Evolutionary conservation across 2,329 filamentous ascomycete genomes (phyloP).

Genomic region (Incumbomyces delicatus): DNA sequence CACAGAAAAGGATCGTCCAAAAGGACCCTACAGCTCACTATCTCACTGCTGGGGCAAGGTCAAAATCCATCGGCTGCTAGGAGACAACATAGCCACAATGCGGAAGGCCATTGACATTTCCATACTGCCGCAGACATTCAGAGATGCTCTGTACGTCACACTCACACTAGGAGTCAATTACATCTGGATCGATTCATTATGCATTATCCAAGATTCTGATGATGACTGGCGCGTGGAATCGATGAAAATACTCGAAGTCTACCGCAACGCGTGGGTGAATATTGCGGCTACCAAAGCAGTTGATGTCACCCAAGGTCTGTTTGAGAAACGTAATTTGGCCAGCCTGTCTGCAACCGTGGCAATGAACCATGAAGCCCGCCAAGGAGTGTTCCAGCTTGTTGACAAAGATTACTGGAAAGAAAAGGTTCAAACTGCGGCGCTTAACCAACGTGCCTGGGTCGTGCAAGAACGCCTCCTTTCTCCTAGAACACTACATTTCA

Average conservation of each 20-base stretch:
- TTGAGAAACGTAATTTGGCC: too few species aligned
- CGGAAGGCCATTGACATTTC: slow-evolving; percentile 6
- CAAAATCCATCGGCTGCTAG: background rate
- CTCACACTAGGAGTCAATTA: slow-evolving; percentile 14
- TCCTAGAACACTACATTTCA: slow-evolving; percentile 12
- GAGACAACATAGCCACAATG: background rate
- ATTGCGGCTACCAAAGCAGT: background rate
- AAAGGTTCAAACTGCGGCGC: background rate
- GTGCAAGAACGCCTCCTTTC: slow-evolving; percentile 13
- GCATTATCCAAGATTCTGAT: slow-evolving; percentile 20
- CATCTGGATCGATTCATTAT: slow-evolving; percentile 24
- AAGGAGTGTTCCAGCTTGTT: too few species aligned
- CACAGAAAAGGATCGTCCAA: too few species aligned
- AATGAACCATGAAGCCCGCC: too few species aligned
- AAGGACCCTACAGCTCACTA: too few species aligned
- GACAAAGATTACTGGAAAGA: background rate
- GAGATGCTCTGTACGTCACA: slow-evolving; percentile 20
- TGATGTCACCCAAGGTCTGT: background rate
- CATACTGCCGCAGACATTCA: slow-evolving; percentile 19
- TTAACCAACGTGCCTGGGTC: slow-evolving; percentile 11
- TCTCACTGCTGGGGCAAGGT: background rate
- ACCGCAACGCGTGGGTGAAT: background rate
- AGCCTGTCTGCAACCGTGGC: too few species aligned
- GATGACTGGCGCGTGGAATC: slow-evolving; percentile 16
- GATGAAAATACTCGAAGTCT: slow-evolving; percentile 11